Base-by-base conservation (phyloP, 2,329 filamentous ascomycete genomes). In the Colletotrichum gigasporum region DNA sequence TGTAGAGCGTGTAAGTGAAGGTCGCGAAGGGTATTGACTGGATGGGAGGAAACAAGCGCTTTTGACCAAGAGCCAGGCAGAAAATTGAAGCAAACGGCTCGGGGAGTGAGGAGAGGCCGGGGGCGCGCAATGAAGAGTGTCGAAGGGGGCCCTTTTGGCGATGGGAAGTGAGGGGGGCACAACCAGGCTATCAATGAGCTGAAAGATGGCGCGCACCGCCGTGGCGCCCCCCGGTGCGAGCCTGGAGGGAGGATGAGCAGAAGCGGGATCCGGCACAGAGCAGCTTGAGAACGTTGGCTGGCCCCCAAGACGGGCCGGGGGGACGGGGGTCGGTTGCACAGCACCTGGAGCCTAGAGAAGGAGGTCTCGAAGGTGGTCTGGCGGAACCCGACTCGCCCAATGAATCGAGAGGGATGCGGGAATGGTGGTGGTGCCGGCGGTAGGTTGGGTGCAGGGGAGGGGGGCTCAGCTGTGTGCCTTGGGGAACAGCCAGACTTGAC, bases 111-210 rank as follows among this genome's bases (percentile, higher is more conserved):
- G 16, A 35, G 32, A 48, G 41, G 22, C 48, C 47, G 35, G 41
- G 35, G 41, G 18, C 50, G 47, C 30, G 34, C 47, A 60, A 61
- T 18, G 34, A 53, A 34, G 20, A 54, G 39, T 11, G 30, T 48
- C 9, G 35, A 47, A 22, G 16, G 9, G 10, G 41, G 35, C n/a
- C n/a, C 24, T 51, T 32, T 32, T 54, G 34, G 10, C n/a, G 39
- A 44, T 50, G 18, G n/a, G 30, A 39, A 64, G 56, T 64, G 56
- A 64, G 61, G 61, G 54, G 53, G 54, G 56, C 22, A 50, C 24
- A 28, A 50, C 22, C 61, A 64, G 61, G 48, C 61, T 64, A 64
- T 64, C 61, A 64, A 64, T 54, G 55, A 44, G 61, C 48, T 61
- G 61, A 64, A 54, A 12, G 6, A 28, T 42, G 48, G 47, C 34